Evolutionary conservation across 371 early-diverging fungal species (phyloP), one percentile per base, ranked within the genome.

Genomic region (Mucor irregularis): DNA sequence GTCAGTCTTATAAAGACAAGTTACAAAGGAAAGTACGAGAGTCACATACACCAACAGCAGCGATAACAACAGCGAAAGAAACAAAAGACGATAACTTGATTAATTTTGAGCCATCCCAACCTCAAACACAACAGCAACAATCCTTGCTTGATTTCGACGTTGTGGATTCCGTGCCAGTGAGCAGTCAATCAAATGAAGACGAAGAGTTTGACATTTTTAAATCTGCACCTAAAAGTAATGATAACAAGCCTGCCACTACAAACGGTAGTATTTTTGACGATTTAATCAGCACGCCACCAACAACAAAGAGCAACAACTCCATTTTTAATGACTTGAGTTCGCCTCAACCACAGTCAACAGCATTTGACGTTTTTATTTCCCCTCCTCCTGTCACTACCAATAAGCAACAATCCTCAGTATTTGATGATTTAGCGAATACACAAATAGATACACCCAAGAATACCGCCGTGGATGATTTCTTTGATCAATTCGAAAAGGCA

Each of bases 1-100:
- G 94, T 0, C 64, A 74, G 45, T 69, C 85, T 48, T 97, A 96
- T 74, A 94, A 92, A 70, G 85, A 87, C 21, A 82, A 85, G 31
- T 60, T 97, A 48, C 63, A 71, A 35, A 76, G 72, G 58, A 80
- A 88, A 24, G 86, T 81, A 8, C 76, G 81, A 44, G 85, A 44
- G 46, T 26, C n/a, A n/a, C n/a, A n/a, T n/a, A n/a, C n/a, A 51
- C 6, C 44, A 47, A 16, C 24, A 37, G 3, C 17, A 21, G 13
- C 40, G 9, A 40, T 40, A 11, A n/a, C 21, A 11, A 44, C 26
- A 45, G 19, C 26, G 39, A 37, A 5, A 54, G 14, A 33, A 46
- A 25, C 34, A 49, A 11, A 8, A 34, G 35, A 34, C 13, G 22
- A 26, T 24, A 26, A 48, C 33, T 16, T 62, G 0, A 51, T 62